Evolutionary conservation across 805 yeast species (phyloP), one percentile per base, ranked within the genome.

Genomic region (Sugiyamaella chiloensis): DNA sequence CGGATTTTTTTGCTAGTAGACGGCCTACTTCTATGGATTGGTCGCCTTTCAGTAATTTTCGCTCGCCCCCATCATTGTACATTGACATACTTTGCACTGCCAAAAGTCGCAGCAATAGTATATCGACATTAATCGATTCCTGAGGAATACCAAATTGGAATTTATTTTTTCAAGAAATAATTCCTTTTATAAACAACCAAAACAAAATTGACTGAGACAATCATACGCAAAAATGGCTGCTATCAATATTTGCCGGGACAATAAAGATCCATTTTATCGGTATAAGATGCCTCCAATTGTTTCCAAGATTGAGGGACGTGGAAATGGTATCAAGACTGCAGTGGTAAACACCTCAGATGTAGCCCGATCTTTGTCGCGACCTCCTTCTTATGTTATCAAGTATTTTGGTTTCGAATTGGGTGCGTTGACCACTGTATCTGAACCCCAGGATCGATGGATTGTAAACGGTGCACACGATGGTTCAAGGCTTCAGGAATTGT

Each of bases 221-320:
- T 19, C 24, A n/a, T 17, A 24, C 8, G 20, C 29, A 39, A 72
- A 46, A 53, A 88, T 88, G 96, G 85, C 96, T 47, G 74, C 81
- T 59, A 84, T 91, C 65, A 91, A 93, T 70, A 91, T 93, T 62
- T 84, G 96, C 70, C 89, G 99, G 76, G 96, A 89, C 64, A 93
- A 91, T 75, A 82, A 85, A 63, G 99, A 93, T 74, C 97, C 97
- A 39, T 93, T 93, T 70, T 93, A 93, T 81, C 96, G 99, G 75
- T 93, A 93, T 72, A 93, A 93, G 75, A 93, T 93, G 99, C 99
- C 99, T 65, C 85, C 95, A 36, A 84, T 93, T 70, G 95, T 87
- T 72, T 87, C 96, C 59, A 93, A 93, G 78, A 87, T 87, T 57
- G 98, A 93, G 74, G 99, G 99, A 69, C 81, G 96, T 67, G 99